phyloP scores from a whole-genome alignment of 495 filamentous ascomycete species.

The Parathielavia hyrcaniae region DNA sequence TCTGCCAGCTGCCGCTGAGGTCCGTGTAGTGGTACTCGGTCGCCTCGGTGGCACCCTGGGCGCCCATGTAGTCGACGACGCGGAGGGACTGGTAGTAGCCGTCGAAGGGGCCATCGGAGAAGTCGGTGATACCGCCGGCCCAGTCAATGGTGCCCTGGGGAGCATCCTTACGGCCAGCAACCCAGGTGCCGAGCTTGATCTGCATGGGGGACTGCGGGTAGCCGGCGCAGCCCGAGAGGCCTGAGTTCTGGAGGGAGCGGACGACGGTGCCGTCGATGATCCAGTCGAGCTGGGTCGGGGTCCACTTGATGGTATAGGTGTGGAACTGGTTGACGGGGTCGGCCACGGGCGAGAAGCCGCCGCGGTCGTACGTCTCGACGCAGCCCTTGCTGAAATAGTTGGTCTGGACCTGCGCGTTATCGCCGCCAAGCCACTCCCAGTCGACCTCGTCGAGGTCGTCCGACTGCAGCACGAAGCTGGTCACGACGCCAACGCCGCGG shows the following conservation, averaged over 20 bases:
- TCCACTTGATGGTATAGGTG: slow-evolving; percentile 90
- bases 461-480: slow-evolving; percentile 80
- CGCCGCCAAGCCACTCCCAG: slow-evolving; percentile 74
- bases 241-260: slow-evolving; percentile 58
- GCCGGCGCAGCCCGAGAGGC: slow-evolving; percentile 53
- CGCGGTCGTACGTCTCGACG: slow-evolving; percentile 65
- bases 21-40: slow-evolving; percentile 68
- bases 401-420: slow-evolving; percentile 63
- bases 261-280: slow-evolving; percentile 66
- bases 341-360: slow-evolving; percentile 54
- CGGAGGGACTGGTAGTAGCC: slow-evolving; percentile 79
- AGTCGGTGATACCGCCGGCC: slow-evolving; percentile 79
- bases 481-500: slow-evolving; percentile 65
- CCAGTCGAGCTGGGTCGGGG: slow-evolving; percentile 68
- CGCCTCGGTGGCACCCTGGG: slow-evolving; percentile 51
- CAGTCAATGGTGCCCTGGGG: slow-evolving; percentile 74
- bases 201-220: slow-evolving; percentile 92
- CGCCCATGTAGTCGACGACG: slow-evolving; percentile 84
- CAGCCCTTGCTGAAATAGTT: slow-evolving; percentile 97
- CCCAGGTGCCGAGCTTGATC: slow-evolving; percentile 82
- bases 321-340: slow-evolving; percentile 62
- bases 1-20: slow-evolving; percentile 64
- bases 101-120: slow-evolving; percentile 66
- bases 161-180: slow-evolving; percentile 65
- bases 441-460: slow-evolving; percentile 94